These are phyloP conservation scores for Lyophyllum decastes DNA, from an alignment of 768 basidiomycete genomes.

Conservation along the genomic window DNA sequence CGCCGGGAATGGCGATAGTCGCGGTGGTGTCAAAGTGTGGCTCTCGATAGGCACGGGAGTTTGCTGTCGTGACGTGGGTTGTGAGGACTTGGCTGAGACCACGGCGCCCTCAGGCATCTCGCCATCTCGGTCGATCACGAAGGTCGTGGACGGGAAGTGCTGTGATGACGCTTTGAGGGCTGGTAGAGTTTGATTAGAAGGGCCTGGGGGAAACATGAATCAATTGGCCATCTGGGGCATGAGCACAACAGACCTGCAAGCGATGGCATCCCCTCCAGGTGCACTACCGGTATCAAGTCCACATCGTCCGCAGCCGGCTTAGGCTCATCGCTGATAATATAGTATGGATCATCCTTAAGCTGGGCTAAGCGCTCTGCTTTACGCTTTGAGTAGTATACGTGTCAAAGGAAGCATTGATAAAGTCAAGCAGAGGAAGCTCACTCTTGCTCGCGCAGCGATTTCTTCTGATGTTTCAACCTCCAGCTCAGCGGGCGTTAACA, in stretches of 20 bases:
- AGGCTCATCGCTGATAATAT: constrained; percentile 69
- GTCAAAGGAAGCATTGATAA: neutral
- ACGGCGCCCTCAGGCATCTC: constrained; percentile 79
- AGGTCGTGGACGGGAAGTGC: constrained; percentile 45
- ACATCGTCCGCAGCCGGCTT: constrained; percentile 55
- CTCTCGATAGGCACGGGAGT: constrained; percentile 13
- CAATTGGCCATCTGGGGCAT: neutral
- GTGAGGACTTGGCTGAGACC: constrained; percentile 23
- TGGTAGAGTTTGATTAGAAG: constrained; percentile 38
- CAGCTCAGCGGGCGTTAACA: constrained; percentile 36
- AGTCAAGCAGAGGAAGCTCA: constrained; percentile 26
- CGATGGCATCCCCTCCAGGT: constrained; percentile 71
- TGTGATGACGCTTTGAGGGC: constrained; percentile 43
- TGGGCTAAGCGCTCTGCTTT: constrained; percentile 76
- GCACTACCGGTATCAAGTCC: constrained; percentile 92
- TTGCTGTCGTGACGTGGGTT: constrained; percentile 24
- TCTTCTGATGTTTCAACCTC: constrained; percentile 61
- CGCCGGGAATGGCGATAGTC: constrained; percentile 44
- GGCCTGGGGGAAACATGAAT: constrained; percentile 21
- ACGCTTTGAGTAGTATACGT: constrained; percentile 42
- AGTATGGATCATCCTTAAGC: constrained; percentile 87
- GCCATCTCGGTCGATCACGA: constrained; percentile 73
- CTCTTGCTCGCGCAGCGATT: constrained; percentile 60
- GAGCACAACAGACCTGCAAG: constrained; percentile 29
- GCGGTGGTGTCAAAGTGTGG: constrained; percentile 35